Conservation (phyloP, 106 monocot species). For the Xerophyta viscosa region DNA sequence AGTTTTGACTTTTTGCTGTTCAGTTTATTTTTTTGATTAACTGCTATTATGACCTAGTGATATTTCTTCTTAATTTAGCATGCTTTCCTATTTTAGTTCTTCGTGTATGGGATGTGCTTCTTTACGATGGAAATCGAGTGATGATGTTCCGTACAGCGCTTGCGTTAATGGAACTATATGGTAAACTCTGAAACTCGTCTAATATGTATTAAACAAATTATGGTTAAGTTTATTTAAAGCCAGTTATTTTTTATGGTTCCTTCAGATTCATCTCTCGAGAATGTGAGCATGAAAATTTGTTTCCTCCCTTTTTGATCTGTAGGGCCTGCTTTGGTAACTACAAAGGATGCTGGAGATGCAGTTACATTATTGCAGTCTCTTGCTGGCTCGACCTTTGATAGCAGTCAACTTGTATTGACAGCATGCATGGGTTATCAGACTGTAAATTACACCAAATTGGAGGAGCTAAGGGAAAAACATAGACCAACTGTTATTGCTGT, state of each 20-base stretch:
- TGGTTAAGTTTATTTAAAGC: too few species aligned
- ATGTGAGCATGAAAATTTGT: too few species aligned
- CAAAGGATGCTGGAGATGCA: conserved; percentile 97
- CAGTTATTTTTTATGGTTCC: too few species aligned
- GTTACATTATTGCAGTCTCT: conserved; percentile 88
- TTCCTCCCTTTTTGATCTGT: neutral
- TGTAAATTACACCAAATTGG: conserved; percentile 59
- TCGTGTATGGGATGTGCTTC: conserved; percentile 89
- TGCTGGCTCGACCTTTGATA: conserved; percentile 93
- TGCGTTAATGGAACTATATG: conserved; percentile 92
- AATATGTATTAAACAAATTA: too few species aligned
- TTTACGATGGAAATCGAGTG: conserved; percentile 92
- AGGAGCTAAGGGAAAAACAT: conserved; percentile 62
- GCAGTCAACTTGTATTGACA: conserved; percentile 87
- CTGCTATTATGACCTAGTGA: too few species aligned
- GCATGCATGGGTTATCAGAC: conserved; percentile 92
- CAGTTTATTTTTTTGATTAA: conserved; percentile 2
- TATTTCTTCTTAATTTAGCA: too few species aligned
- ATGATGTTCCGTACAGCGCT: conserved; percentile 86
- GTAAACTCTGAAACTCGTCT: too few species aligned
- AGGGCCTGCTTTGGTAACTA: conserved; percentile 91
- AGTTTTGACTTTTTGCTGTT: neutral
- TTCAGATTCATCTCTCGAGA: too few species aligned
- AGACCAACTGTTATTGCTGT: conserved; percentile 53
- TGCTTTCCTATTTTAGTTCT: conserved; percentile 74